Evolutionary conservation across 1,284 basidiomycete genomes (phyloP).

Genomic region (Xanthoconium separans): DNA sequence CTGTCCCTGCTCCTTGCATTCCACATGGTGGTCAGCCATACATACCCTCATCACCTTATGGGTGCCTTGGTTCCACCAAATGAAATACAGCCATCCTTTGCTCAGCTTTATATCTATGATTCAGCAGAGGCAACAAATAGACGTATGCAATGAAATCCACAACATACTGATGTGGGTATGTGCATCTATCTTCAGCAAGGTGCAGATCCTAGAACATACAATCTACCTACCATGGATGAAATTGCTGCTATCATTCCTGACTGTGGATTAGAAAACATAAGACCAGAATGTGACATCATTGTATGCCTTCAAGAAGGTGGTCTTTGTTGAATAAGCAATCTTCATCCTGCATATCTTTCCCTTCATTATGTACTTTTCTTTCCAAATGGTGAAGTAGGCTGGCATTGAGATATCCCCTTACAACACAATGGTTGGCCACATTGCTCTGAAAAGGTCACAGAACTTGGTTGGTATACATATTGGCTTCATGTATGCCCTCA

Average conservation of each 20-base stretch:
- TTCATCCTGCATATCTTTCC: slow-evolving; percentile 35
- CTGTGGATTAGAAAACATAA: slow-evolving; percentile 11
- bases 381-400: slow-evolving; percentile 38
- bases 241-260: slow-evolving; percentile 30
- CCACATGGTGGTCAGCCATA: no score
- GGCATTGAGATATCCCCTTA: slow-evolving; percentile 19
- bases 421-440: not conserved
- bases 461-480: slow-evolving; percentile 19
- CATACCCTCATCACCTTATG: no score
- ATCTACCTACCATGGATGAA: slow-evolving; percentile 29
- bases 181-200: slow-evolving; percentile 5
- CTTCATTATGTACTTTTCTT: slow-evolving; percentile 45
- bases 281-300: slow-evolving; percentile 8
- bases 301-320: not conserved
- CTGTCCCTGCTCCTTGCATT: no score
- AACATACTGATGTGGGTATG: no score
- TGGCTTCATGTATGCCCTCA: not conserved
- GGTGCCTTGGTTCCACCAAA: no score
- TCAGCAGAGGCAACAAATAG: no score
- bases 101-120: no score
- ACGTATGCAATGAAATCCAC: no score
- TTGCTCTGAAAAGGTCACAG: slow-evolving; percentile 13
- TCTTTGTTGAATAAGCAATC: slow-evolving; percentile 31
- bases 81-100: no score
- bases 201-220: slow-evolving; percentile 23